Percentiles rank a stretch among this genome's conserved stretches.
Evolutionary conservation across 164 flowering plant genomes (phyloP).

Genomic region (Paratinospora sagittata): DNA sequence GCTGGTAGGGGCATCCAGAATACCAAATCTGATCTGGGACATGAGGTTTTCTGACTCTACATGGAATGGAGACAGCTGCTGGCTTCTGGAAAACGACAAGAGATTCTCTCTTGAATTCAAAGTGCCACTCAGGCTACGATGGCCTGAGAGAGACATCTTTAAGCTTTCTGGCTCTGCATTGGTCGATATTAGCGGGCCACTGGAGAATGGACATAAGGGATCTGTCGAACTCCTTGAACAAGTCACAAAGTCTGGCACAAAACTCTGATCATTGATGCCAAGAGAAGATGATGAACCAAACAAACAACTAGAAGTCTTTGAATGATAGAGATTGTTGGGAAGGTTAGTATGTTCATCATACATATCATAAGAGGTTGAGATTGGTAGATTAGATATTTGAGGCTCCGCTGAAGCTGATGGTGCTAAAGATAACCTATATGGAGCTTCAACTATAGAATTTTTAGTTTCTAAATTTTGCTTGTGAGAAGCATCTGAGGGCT

Average conservation of each 20-base stretch:
- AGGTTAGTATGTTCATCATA: slow-evolving; percentile 5
- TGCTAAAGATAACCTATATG: slow-evolving; percentile 7
- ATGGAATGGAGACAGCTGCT: background rate
- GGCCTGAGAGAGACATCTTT: background rate
- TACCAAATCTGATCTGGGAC: background rate
- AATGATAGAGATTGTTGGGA: slow-evolving; percentile 7
- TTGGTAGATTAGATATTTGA: background rate
- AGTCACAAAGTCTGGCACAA: slow-evolving; percentile 2
- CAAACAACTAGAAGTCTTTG: slow-evolving; percentile 10
- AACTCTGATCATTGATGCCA: slow-evolving; percentile 4
- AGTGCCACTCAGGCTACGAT: background rate
- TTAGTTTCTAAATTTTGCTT: slow-evolving; percentile 8
- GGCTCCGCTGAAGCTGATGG: slow-evolving; percentile 4
- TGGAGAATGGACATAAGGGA: background rate
- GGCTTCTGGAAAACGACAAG: slow-evolving; percentile 6
- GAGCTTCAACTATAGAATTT: slow-evolving; percentile 8
- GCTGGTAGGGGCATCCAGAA: slow-evolving; percentile 3
- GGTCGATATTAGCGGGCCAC: background rate
- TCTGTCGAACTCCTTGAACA: background rate
- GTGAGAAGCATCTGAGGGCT: slow-evolving; percentile 6
- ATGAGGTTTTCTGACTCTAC: background rate
- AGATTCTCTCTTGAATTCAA: background rate
- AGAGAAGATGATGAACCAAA: slow-evolving; percentile 11
- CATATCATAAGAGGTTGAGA: slow-evolving; percentile 20
- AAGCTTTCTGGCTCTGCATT: background rate